Evolutionary conservation across 305 asterid genomes (phyloP), one percentile per base, ranked within the genome.

Genomic region (Rubia balearica): DNA sequence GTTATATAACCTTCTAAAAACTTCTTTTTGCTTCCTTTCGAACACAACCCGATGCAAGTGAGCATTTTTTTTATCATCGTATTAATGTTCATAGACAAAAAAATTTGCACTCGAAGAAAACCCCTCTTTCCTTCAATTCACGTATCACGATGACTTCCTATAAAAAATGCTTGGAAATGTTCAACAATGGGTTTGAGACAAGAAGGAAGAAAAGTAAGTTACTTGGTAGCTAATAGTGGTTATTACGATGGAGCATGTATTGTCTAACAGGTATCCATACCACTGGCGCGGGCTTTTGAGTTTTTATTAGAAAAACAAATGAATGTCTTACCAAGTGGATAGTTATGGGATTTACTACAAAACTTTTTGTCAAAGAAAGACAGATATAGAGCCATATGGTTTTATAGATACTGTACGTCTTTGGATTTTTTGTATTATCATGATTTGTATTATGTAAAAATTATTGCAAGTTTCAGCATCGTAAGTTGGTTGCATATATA

Each of bases 401-500:
- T n/a, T n/a, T n/a, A n/a, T n/a, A n/a, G n/a, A n/a, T n/a, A n/a
- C n/a, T n/a, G n/a, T n/a, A n/a, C n/a, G n/a, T n/a, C n/a, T n/a
- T n/a, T n/a, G n/a, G n/a, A n/a, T n/a, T n/a, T n/a, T n/a, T n/a
- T n/a, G n/a, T n/a, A n/a, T n/a, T n/a, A n/a, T n/a, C n/a, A n/a
- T n/a, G n/a, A n/a, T n/a, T n/a, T n/a, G n/a, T n/a, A n/a, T n/a
- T n/a, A n/a, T n/a, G n/a, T n/a, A n/a, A n/a, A n/a, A n/a, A n/a
- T n/a, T n/a, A n/a, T 1, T 24, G 27, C 27, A 24, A 24, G 27
- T 24, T 24, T 24, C 27, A 0, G 0, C 78, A 78, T 83, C 89
- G 96, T 61, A 53, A 72, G 8, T 17, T 91, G 97, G 97, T 91
- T 95, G 96, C 74, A 76, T n/a, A 69, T 67, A 22, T 81, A 85